These are phyloP conservation scores for Glaciozyma antarctica DNA, from an alignment of 768 basidiomycete species.

Conservation along the genomic window DNA sequence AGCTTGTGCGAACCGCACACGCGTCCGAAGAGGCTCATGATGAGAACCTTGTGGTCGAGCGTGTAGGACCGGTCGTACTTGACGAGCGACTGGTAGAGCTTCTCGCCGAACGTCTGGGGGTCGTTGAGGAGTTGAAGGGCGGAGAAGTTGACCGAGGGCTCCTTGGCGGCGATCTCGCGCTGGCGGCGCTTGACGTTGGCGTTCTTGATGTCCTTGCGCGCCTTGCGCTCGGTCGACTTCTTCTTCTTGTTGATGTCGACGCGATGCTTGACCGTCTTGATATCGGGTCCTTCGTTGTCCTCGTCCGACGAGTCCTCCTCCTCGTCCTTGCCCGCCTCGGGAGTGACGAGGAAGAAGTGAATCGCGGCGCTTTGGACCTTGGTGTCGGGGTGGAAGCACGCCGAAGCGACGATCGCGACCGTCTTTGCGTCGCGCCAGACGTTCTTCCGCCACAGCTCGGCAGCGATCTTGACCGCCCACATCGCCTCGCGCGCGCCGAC, in stretches of 20 bases:
- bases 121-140: constrained; percentile 87
- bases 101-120: constrained; percentile 90
- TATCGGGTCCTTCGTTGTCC: constrained; percentile 57
- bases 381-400: constrained; percentile 82
- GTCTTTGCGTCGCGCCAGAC: constrained; percentile 87
- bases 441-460: constrained; percentile 87
- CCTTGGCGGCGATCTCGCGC: constrained; percentile 39
- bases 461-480: constrained; percentile 91
- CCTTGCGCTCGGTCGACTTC: constrained; percentile 66
- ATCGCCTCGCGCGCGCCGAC: constrained; percentile 70
- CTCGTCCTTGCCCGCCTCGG: constrained; percentile 45
- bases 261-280: constrained; percentile 69
- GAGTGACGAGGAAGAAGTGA: constrained; percentile 92
- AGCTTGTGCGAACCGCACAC: constrained; percentile 89
- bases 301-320: constrained; percentile 63
- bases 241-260: constrained; percentile 92
- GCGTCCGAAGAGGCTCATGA: constrained; percentile 92
- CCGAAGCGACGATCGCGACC: constrained; percentile 80
- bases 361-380: constrained; percentile 91
- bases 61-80: constrained; percentile 88
- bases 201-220: constrained; percentile 59
- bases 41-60: constrained; percentile 89
- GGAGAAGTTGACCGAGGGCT: constrained; percentile 58
- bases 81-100: constrained; percentile 73
- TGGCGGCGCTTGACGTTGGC: constrained; percentile 59